These are phyloP conservation scores for Clavispora asparagi DNA, from an alignment of 805 yeast genomes.

Conservation along the genomic window DNA sequence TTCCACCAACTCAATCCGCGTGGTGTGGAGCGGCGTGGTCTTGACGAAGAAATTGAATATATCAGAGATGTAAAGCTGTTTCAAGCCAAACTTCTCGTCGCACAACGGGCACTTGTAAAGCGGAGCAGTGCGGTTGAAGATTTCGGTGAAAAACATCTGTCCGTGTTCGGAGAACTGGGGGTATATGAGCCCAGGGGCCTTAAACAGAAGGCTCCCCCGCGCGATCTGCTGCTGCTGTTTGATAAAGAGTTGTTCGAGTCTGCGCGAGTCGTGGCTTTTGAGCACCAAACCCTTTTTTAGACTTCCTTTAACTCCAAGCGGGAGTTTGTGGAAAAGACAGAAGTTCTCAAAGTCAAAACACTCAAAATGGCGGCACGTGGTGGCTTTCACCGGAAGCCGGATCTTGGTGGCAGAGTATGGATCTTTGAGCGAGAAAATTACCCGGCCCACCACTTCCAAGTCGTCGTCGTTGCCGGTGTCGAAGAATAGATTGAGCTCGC, in stretches of 20 bases:
- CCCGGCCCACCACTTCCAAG: slow-evolving; percentile 29
- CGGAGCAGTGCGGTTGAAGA: slow-evolving; percentile 18
- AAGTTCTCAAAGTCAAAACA: slow-evolving; percentile 41
- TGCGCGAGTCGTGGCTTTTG: slow-evolving; percentile 19
- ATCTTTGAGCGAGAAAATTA: slow-evolving; percentile 34
- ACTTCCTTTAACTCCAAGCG: slow-evolving; percentile 19
- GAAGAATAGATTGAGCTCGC: slow-evolving; percentile 20
- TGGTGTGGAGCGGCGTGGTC: slow-evolving; percentile 29
- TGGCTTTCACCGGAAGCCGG: slow-evolving; percentile 35
- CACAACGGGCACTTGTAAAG: slow-evolving; percentile 38
- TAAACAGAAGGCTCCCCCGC: slow-evolving; percentile 5
- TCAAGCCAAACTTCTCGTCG: slow-evolving; percentile 28
- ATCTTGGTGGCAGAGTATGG: slow-evolving; percentile 37
- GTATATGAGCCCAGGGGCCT: slow-evolving; percentile 7
- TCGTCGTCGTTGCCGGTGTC: slow-evolving; percentile 22
- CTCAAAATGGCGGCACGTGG: slow-evolving; percentile 35
- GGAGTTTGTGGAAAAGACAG: slow-evolving; percentile 33
- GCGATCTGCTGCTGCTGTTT: slow-evolving; percentile 11
- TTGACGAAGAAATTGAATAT: slow-evolving; percentile 38
- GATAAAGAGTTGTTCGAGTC: slow-evolving; percentile 9
- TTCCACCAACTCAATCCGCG: slow-evolving; percentile 31
- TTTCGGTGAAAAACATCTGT: slow-evolving; percentile 14
- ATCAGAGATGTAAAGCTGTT: slow-evolving; percentile 32
- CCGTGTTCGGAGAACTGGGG: slow-evolving; percentile 16
- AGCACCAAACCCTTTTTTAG: slow-evolving; percentile 23